Conservation (phyloP, 2,329 filamentous ascomycete species). For the Exophiala lecanii-corni region DNA sequence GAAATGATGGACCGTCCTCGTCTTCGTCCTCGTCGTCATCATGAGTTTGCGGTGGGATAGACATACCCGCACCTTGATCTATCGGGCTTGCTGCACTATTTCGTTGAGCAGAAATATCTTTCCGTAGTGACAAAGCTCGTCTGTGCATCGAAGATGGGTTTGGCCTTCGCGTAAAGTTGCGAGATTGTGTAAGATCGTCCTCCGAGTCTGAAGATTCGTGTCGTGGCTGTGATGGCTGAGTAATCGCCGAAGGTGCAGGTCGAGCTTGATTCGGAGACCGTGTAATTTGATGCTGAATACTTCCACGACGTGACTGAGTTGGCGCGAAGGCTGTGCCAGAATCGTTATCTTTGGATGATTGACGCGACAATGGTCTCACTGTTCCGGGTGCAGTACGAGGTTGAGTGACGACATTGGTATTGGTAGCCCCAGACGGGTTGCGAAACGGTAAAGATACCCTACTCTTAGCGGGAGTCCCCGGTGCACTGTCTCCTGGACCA, state of each 20-base stretch:
- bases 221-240: constrained; percentile 3
- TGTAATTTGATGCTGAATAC: constrained; percentile 23
- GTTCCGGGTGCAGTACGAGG: constrained; percentile 11
- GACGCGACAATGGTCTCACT: constrained; percentile 21
- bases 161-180: constrained; percentile 19
- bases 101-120: constrained; percentile 12
- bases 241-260: background rate
- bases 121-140: constrained; percentile 18
- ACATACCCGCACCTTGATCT: constrained; percentile 5
- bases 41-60: constrained; percentile 29
- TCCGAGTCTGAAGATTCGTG: constrained; percentile 23
- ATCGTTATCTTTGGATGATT: constrained; percentile 23
- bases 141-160: constrained; percentile 22
- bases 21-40: constrained; percentile 35
- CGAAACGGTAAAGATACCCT: constrained; percentile 22
- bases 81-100: constrained; percentile 2
- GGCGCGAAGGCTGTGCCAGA: background rate
- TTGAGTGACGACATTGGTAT: constrained; percentile 5
- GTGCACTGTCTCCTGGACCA: constrained; percentile 17
- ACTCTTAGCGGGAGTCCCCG: constrained; percentile 24
- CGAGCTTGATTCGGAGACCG: constrained; percentile 21
- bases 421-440: constrained; percentile 7
- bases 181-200: constrained; percentile 26
- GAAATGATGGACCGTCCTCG: constrained; percentile 44
- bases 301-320: constrained; percentile 23